A percentile compares a stretch with the other conserved stretches of the same genome.
phyloP scores from a whole-genome alignment of 306 rosid genomes.

The Prunus padus region DNA sequence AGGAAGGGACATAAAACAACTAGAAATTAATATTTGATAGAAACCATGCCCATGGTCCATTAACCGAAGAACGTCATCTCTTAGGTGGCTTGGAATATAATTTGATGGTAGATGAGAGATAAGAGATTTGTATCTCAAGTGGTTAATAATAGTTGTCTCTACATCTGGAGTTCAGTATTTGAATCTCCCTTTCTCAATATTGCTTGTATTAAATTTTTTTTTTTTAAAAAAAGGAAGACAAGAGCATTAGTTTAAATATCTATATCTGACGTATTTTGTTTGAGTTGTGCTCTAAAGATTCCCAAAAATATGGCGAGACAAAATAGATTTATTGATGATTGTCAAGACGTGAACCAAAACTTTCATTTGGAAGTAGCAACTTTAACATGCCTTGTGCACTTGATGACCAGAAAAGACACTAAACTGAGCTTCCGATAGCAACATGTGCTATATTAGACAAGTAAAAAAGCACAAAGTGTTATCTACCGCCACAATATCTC shows the following conservation, averaged over 20 bases:
- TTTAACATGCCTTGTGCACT: neutral
- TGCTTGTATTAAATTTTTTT: no score
- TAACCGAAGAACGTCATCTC: neutral
- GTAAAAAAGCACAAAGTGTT: neutral
- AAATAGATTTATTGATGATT: neutral
- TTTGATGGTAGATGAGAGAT: no score
- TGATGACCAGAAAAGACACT: neutral
- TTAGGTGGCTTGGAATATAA: no score
- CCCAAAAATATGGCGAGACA: neutral
- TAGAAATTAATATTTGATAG: no score
- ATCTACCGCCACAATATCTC: no score
- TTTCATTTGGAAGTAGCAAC: neutral
- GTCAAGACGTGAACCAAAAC: neutral
- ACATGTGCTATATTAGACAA: neutral
- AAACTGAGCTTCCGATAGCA: neutral
- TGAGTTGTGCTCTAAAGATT: neutral
- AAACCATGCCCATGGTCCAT: neutral
- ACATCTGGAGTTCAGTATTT: no score
- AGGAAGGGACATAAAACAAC: neutral
- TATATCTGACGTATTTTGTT: no score
- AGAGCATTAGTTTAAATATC: no score
- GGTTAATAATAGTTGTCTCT: rapidly evolving
- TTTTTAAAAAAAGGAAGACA: no score
- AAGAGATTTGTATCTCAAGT: no score
- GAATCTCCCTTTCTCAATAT: no score